A percentile compares a stretch with the other conserved stretches of the same genome.
Evolutionary conservation across 768 basidiomycete species (phyloP).

Genomic region (Kwoniella sp.): DNA sequence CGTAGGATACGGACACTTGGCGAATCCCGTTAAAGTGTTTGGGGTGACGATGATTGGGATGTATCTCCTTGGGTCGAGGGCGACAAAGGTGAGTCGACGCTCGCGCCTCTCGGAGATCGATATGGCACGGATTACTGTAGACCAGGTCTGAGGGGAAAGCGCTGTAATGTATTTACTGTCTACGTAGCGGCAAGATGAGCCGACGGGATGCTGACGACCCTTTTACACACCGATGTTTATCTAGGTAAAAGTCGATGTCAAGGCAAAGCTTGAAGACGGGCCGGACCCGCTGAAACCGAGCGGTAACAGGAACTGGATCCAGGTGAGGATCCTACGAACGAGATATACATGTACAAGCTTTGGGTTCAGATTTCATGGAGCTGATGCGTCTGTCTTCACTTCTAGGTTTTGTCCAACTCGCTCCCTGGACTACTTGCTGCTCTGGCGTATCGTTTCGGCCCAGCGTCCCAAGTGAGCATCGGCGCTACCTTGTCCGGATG

Average conservation of each 20-base stretch:
- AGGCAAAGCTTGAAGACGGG: constrained; percentile 70
- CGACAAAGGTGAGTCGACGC: constrained; percentile 78
- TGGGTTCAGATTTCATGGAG: no score
- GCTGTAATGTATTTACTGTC: no score
- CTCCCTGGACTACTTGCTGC: constrained; percentile 57
- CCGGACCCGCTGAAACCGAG: constrained; percentile 63
- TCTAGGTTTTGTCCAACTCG: constrained; percentile 69
- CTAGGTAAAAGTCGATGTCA: constrained; percentile 64
- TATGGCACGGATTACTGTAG: no score
- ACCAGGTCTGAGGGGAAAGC: no score
- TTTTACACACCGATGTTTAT: no score
- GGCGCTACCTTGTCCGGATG: no score
- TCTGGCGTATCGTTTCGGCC: constrained; percentile 32
- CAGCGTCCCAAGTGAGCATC: constrained; percentile 15
- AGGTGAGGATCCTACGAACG: no score
- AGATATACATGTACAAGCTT: background rate
- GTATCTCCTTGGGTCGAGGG: constrained; percentile 73
- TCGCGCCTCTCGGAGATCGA: no score
- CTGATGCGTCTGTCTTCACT: background rate
- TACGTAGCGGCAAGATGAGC: no score
- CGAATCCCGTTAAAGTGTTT: constrained; percentile 50
- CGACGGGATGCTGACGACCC: background rate
- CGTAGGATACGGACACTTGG: constrained; percentile 73
- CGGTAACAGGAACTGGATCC: constrained; percentile 75
- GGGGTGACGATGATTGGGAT: constrained; percentile 51